Evolutionary conservation across 2,329 filamentous ascomycete species (phyloP).

Genomic region (Fusarium vanettenii): DNA sequence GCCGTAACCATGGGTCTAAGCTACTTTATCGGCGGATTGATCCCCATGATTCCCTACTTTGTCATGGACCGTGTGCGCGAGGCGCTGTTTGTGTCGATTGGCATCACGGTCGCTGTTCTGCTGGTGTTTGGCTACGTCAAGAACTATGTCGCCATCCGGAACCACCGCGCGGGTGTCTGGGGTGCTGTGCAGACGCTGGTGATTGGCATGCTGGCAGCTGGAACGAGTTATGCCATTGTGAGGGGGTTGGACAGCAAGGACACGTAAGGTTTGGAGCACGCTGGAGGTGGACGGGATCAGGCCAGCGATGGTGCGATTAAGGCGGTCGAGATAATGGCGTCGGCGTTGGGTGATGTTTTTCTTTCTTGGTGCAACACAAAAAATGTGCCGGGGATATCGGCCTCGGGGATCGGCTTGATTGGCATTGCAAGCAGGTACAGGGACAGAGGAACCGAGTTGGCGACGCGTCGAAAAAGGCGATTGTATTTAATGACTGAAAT

Average conservation of each 20-base stretch:
- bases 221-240: conserved; percentile 73
- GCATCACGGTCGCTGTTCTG: conserved; percentile 69
- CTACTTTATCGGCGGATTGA: conserved; percentile 77
- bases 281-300: neutral
- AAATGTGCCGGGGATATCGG: conserved; percentile 1
- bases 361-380: neutral
- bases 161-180: conserved; percentile 64
- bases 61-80: conserved; percentile 58
- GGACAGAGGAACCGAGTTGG: conserved; percentile 4
- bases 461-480: conserved; percentile 15
- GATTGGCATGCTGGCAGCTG: conserved; percentile 73
- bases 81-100: conserved; percentile 70
- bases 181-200: conserved; percentile 73
- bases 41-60: conserved; percentile 79
- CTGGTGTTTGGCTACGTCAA: conserved; percentile 75
- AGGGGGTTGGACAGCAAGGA: conserved; percentile 60
- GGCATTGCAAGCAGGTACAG: neutral
- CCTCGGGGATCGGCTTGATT: conserved; percentile 6
- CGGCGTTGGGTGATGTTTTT: conserved; percentile 22
- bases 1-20: conserved; percentile 75
- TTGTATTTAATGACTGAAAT: conserved; percentile 35
- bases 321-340: conserved; percentile 10
- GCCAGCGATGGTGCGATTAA: neutral
- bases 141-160: conserved; percentile 65
- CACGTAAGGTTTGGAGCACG: conserved; percentile 1